Evolutionary conservation across 2,329 filamentous ascomycete genomes (phyloP), one percentile per base, ranked within the genome.

Genomic region (Sclerotinia subarctica): DNA sequence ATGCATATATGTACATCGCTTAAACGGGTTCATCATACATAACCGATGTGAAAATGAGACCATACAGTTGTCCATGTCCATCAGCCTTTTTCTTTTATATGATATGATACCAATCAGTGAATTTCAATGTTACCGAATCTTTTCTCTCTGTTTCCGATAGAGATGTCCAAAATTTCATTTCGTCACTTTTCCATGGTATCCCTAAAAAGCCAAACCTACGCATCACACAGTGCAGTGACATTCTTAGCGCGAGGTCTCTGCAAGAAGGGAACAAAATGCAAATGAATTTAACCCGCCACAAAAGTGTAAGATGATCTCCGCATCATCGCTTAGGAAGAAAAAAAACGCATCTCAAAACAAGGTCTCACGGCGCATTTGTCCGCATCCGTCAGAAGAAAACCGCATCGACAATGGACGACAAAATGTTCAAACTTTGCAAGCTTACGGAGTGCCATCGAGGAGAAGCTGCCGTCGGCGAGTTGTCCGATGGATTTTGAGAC

Each of bases 1-100:
- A 54, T 56, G n/a, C 29, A 51, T 51, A 26, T 51, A 35, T 51
- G 46, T 62, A 62, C 46, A 62, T 62, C 29, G 10, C 47, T 44
- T n/a, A 42, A n/a, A 42, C 17, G 10, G 7, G 17, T 38, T 6
- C 29, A 24, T 35, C 47, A 38, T 42, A 26, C 47, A 35, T 42
- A 42, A 38, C 17, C 21, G 8, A 52, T 63, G 46, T 24, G 46
- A 49, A 42, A 38, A 38, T 38, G 44, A 13, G n/a, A 26, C 29
- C 46, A 63, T 26, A 13, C 17, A 32, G 57, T 46, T 17, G 21
- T 59, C 24, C 7, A 5, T 46, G 10, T 26, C 15, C 24, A 29
- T 29, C 42, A 32, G 11, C 21, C 19, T 17, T 19, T 42, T 42
- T 32, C 3, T 35, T 4, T 47, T 49, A 51, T 26, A 24, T 49